Percentiles rank a stretch among this genome's conserved stretches.
phyloP scores from a whole-genome alignment of 768 basidiomycete genomes.

The Pleurotus ostreatus region DNA sequence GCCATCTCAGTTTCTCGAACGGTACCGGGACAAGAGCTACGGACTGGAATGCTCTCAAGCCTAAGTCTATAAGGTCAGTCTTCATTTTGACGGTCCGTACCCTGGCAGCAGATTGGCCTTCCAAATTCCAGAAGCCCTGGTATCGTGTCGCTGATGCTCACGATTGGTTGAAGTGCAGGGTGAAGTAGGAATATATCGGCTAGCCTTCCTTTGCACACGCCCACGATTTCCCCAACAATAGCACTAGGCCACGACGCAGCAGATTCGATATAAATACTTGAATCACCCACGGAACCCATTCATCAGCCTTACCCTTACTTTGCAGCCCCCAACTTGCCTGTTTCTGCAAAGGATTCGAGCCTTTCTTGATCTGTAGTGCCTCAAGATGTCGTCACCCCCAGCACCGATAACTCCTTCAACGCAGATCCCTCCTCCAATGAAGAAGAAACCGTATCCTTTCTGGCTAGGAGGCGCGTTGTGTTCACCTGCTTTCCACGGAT shows the following conservation, averaged over 20 bases:
- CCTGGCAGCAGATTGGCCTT: neutral
- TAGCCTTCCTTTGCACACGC: constrained; percentile 2
- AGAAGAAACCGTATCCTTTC: constrained; percentile 80
- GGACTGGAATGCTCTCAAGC: neutral
- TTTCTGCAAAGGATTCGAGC: neutral
- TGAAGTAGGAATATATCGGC: neutral
- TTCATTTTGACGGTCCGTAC: neutral
- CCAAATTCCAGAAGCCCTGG: neutral
- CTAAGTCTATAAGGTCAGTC: neutral
- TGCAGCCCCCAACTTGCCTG: neutral
- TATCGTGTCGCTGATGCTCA: neutral
- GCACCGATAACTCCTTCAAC: constrained; percentile 4
- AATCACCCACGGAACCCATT: constrained; percentile 7
- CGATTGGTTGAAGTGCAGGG: neutral
- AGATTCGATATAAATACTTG: constrained; percentile 6
- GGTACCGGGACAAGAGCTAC: too few species aligned
- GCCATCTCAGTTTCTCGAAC: neutral
- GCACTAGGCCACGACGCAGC: constrained; percentile 2
- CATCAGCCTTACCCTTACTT: neutral
- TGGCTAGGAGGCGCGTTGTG: constrained; percentile 67
- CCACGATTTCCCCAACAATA: neutral
- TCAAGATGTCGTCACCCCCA: constrained; percentile 8
- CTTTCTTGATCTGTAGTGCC: neutral
- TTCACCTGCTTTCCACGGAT: neutral
- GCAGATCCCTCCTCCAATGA: constrained; percentile 21